These are phyloP conservation scores for Colletotrichum sp. DNA, from an alignment of 2,329 filamentous ascomycete species.

Conservation along the genomic window DNA sequence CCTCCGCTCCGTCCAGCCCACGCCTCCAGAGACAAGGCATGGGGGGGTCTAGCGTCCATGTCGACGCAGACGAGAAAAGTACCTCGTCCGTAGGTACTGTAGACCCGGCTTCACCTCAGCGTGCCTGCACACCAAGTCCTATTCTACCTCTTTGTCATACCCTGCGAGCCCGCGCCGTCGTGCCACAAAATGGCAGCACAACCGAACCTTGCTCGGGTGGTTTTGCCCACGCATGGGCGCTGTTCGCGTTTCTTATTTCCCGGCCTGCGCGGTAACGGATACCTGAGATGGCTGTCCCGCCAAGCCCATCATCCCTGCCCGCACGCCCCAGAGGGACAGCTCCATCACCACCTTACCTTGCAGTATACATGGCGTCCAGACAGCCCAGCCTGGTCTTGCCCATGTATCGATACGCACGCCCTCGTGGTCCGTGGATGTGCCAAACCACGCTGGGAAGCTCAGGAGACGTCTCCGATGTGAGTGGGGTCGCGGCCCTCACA, in stretches of 20 bases:
- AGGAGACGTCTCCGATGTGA: constrained; percentile 9
- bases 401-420: constrained; percentile 11
- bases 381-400: background rate
- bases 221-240: constrained; percentile 18
- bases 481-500: constrained; percentile 16
- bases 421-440: background rate
- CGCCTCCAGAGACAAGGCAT: background rate
- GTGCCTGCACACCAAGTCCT: background rate
- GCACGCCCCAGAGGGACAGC: background rate
- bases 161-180: background rate
- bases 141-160: background rate
- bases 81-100: background rate
- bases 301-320: background rate
- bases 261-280: constrained; percentile 11
- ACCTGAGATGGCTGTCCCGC: background rate
- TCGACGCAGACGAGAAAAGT: background rate
- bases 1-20: background rate
- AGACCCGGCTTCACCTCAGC: background rate
- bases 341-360: background rate
- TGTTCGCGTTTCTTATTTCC: constrained; percentile 18
- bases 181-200: background rate
- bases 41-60: background rate
- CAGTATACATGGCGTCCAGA: background rate
- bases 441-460: constrained; percentile 11
- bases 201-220: constrained; percentile 8